Evolutionary conservation across 2,329 filamentous ascomycete species (phyloP), one percentile per base, ranked within the genome.

Genomic region (Fusarium bulbicola): DNA sequence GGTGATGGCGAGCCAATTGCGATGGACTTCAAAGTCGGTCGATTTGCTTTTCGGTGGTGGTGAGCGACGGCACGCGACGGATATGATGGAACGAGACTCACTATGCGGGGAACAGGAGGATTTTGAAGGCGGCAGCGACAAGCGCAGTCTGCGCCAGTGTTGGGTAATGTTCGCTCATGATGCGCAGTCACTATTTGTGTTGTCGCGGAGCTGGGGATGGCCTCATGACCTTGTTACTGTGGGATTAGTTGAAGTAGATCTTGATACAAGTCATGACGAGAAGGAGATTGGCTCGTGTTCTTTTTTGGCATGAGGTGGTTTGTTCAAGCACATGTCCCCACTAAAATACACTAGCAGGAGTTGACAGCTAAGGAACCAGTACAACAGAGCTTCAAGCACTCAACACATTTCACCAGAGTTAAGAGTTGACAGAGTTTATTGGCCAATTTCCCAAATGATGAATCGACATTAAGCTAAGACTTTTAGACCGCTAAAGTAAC

Each of bases 1-100:
- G 9, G 96, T 98, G 76, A 98, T 94, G 72, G 96, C 96, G 45
- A 99, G 91, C 96, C 96, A 99, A 86, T 99, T 99, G 74, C 96
- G 92, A 84, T 99, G 96, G 62, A 99, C 96, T 83, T 99, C 96
- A 79, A 99, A 99, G 82, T 99, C 96, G 77, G 96, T 99, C 11
- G 96, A 99, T 87, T 97, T 98, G 87, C 95, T 98, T 82, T 53
- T 53, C 40, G 47, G 39, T 13, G 49, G 37, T 45, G 49, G 54
- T 62, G 45, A 64, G 63, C 32, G 37, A 61, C 16, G 32, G 42
- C 34, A 50, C 49, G 46, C 45, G 36, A 67, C 36, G 52, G 40
- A 56, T 20, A 52, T 46, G 52, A 42, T 59, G 46, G 32, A 59
- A 24, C 12, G 6, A 45, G 47, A 89, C 93, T 81, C 88, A 97